A percentile compares a stretch with the other conserved stretches of the same genome.
These are phyloP conservation scores for Penicillium sp. DNA, from an alignment of 2,329 filamentous ascomycete species.

Conservation along the genomic window DNA sequence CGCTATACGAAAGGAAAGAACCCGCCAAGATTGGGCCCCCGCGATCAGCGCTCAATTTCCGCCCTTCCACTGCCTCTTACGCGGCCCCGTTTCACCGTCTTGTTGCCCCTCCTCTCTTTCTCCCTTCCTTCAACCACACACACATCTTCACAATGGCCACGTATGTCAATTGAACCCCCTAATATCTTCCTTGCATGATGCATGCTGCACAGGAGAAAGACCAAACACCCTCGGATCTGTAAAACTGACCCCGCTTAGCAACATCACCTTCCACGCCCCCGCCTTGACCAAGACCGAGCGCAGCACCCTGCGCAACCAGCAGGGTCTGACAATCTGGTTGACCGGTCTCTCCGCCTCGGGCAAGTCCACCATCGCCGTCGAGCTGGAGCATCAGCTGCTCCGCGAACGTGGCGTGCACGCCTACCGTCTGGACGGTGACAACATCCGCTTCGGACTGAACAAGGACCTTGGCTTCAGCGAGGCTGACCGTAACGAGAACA, in stretches of 20 bases:
- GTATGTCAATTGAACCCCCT: constrained; percentile 24
- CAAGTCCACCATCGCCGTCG: constrained; percentile 95
- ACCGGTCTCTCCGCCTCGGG: constrained; percentile 94
- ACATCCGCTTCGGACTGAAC: constrained; percentile 96
- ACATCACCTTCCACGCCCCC: constrained; percentile 48
- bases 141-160: constrained; percentile 33
- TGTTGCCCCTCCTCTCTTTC: constrained; percentile 7
- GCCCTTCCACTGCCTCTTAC: constrained; percentile 7
- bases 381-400: constrained; percentile 93
- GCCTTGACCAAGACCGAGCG: constrained; percentile 44
- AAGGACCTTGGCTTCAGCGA: constrained; percentile 95
- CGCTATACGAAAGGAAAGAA: not conserved
- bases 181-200: not conserved
- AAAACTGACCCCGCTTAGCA: constrained; percentile 29
- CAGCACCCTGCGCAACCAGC: constrained; percentile 65
- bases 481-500: constrained; percentile 94
- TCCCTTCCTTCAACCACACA: constrained; percentile 1
- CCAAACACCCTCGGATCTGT: not conserved
- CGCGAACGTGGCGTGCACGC: constrained; percentile 68
- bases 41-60: constrained; percentile 25
- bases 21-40: constrained; percentile 16
- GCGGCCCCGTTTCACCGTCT: constrained; percentile 20
- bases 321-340: constrained; percentile 95
- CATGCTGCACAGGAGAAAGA: not conserved
- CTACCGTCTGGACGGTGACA: constrained; percentile 96